Base-by-base conservation (phyloP, 495 filamentous ascomycete species). In the Talaromyces ruber region DNA sequence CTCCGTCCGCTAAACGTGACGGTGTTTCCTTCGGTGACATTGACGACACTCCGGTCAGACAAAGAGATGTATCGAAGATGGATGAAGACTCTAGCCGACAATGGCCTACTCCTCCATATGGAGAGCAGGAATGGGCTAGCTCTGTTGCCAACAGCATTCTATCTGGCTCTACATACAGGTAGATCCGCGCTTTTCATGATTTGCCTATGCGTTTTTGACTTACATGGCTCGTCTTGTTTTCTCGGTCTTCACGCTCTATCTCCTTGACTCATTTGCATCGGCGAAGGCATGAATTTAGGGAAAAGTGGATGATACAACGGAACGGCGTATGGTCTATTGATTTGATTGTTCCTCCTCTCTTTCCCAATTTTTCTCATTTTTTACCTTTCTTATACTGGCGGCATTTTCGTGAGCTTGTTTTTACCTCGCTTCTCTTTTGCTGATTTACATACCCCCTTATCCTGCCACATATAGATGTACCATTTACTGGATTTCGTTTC, bases 31-130 rank as follows among this genome's bases (percentile, higher is more conserved):
- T 90, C 66, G 86, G 86, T 21, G 85, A 87, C 50, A 76, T 77
- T 34, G 68, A 72, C 1, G 71, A 74, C 47, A 81, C 81, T 2
- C 80, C 81, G 3, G 73, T 73, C 60, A 79, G 78, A 60, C 76
- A 77, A 16, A 45, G 80, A 18, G 71, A 86, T 11, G 84, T 82
- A 28, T 87, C 87, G 52, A 81, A 84, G 62, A 75, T 83, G 28
- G 79, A 86, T 63, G 72, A 81, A 28, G 69, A 78, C 47, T 70
- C 72, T 1, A 80, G 82, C 62, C 82, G 88, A 51, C 91, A 93
- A 72, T 96, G 91, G 89, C 93, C 93, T 26, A 98, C 94, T n/a
- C 95, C 95, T 43, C 94, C 94, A 28, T 95, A 96, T 67, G 87
- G 89, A 60, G 93, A 95, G 68, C 84, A 86, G 62, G 94, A 93